Conservation (phyloP, 2,329 filamentous ascomycete genomes). For the Metarhizium brunneum region DNA sequence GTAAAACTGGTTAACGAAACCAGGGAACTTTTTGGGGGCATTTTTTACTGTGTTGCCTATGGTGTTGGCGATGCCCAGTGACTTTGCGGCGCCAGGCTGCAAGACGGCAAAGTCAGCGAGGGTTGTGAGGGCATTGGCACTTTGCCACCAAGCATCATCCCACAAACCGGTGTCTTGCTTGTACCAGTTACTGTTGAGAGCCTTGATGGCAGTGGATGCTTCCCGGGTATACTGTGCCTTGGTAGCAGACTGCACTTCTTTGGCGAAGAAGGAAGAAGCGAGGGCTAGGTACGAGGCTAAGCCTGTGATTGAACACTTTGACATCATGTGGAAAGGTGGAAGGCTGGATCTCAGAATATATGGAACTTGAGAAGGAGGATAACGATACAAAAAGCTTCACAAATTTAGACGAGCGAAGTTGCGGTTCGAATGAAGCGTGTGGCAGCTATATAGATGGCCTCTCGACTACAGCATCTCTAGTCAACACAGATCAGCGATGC, state of each 20-base stretch:
- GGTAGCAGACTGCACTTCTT: background rate
- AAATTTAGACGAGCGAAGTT: background rate
- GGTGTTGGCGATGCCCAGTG: constrained; percentile 27
- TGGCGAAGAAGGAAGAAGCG: background rate
- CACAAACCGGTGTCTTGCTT: constrained; percentile 50
- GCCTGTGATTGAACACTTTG: background rate
- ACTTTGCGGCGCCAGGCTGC: constrained; percentile 21
- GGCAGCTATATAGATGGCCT: background rate
- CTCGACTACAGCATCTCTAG: background rate
- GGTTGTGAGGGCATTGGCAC: constrained; percentile 55
- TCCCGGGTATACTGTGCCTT: constrained; percentile 21
- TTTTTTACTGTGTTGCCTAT: constrained; percentile 35
- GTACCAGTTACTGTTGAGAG: constrained; percentile 52
- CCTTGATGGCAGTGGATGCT: constrained; percentile 23
- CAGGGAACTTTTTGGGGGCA: constrained; percentile 30
- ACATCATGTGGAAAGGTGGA: background rate
- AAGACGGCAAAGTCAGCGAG: constrained; percentile 44
- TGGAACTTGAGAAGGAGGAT: background rate
- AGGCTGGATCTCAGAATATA: background rate
- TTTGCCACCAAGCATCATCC: constrained; percentile 64
- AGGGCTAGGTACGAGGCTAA: constrained; percentile 2
- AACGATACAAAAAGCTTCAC: background rate
- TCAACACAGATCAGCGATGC: background rate
- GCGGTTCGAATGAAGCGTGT: background rate
- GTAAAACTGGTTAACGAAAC: constrained; percentile 43